Conservation (phyloP, 2,329 filamentous ascomycete genomes). For the Fusarium sp. region DNA sequence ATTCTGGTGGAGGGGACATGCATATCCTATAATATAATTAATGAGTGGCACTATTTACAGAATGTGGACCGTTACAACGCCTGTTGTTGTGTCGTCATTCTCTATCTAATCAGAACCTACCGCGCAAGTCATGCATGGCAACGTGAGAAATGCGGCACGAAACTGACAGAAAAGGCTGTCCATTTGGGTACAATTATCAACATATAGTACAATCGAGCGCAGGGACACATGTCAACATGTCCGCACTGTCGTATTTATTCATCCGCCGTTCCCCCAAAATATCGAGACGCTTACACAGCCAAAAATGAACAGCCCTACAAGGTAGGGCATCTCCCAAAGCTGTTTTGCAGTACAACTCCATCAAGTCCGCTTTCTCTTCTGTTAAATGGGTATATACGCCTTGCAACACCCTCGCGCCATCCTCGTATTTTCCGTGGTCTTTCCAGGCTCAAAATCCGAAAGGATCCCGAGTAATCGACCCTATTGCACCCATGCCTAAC, state of each 20-base stretch:
- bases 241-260: background rate
- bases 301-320: background rate
- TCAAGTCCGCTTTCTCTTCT: conserved; percentile 29
- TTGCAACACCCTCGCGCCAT: conserved; percentile 41
- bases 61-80: no score
- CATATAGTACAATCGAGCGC: background rate
- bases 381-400: conserved; percentile 54
- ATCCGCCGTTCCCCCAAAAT: background rate
- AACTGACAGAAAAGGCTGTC: background rate
- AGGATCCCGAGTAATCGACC: conserved; percentile 21
- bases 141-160: background rate
- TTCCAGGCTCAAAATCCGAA: conserved; percentile 25
- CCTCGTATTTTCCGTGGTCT: conserved; percentile 16
- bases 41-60: background rate
- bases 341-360: conserved; percentile 15
- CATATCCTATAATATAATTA: no score
- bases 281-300: background rate
- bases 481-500: conserved; percentile 16
- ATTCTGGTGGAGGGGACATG: background rate
- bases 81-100: background rate
- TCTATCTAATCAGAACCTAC: no score
- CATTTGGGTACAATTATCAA: background rate
- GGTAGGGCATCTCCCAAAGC: conserved; percentile 1
- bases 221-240: background rate
- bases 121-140: background rate